Base-by-base conservation (phyloP, 352 stramenopile genomes). In the Phytophthora cajani region DNA sequence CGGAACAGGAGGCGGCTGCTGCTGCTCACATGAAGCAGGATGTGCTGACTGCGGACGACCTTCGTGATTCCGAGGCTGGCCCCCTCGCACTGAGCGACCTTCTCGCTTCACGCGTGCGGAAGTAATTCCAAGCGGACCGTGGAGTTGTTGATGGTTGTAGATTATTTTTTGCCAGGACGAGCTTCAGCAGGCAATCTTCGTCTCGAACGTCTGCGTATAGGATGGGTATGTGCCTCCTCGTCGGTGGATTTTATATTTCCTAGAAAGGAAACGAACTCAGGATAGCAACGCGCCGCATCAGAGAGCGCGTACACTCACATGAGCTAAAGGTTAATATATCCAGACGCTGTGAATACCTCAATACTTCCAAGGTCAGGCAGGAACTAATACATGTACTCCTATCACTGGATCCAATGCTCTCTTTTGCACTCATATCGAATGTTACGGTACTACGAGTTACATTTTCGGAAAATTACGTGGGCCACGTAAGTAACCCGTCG, bases 31-130 rank as follows among this genome's bases (percentile, higher is more conserved):
- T 75, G 19, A 79, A 81, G 40, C 75, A 78, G 62, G 73, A 78
- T 9, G 79, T 79, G 49, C 69, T 89, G 56, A 89, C 81, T 36
- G 78, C 78, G 23, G 78, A 87, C 64, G 81, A 89, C 44, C 74
- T 89, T 7, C 80, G 79, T 10, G 57, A 71, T 49, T 83, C 77
- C 6, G 77, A 82, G 47, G 62, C 63, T 16, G 80, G 78, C 16
- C 81, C 71, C 14, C 60, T 89, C 42, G 75, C 65, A 16, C 56
- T 89, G 11, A 89, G 77, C 56, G 81, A 89, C 64, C 72, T 89
- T 36, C 71, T 74, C 32, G 53, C 70, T 51, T 80, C 74, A 53
- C 62, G 63, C 8, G 59, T 78, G 23, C 69, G 69, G 46, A 69
- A 70, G 62, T 58, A 40, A 64, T 49, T 9, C 47, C 30, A 46